These are phyloP conservation scores for Xylogone sp. DNA, from an alignment of 2,329 filamentous ascomycete species.

Conservation along the genomic window DNA sequence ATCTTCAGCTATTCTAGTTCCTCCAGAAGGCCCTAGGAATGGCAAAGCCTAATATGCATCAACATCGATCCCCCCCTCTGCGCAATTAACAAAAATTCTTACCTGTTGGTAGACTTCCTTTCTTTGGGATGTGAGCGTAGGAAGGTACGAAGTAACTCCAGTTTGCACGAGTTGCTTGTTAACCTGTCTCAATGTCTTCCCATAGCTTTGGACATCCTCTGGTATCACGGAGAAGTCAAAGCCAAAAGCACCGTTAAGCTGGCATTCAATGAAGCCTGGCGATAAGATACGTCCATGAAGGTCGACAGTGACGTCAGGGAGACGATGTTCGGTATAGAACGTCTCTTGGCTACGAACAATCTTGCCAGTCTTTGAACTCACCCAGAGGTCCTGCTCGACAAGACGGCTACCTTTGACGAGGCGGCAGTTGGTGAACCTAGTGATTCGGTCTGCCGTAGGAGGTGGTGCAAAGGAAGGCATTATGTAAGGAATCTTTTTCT, in stretches of 20 bases:
- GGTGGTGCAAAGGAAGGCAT: slow-evolving; percentile 37
- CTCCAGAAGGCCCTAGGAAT: slow-evolving; percentile 69
- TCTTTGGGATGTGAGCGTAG: slow-evolving; percentile 77
- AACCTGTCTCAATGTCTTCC: slow-evolving; percentile 65
- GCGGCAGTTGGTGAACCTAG: slow-evolving; percentile 86
- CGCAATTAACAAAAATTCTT: slow-evolving; percentile 2
- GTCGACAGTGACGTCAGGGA: slow-evolving; percentile 73
- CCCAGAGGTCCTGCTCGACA: slow-evolving; percentile 80
- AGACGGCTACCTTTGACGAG: slow-evolving; percentile 64
- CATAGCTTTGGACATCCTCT: slow-evolving; percentile 64
- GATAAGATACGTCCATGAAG: slow-evolving; percentile 79
- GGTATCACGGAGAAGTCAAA: slow-evolving; percentile 86
- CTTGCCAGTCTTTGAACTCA: slow-evolving; percentile 76
- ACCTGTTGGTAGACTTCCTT: slow-evolving; percentile 80
- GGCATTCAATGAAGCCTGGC: slow-evolving; percentile 84
- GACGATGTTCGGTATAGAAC: slow-evolving; percentile 64
- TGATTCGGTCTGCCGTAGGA: slow-evolving; percentile 53
- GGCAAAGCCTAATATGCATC: slow-evolving; percentile 55
- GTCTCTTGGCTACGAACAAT: slow-evolving; percentile 68
- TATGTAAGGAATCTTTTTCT: neutral
- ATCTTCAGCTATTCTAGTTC: slow-evolving; percentile 53
- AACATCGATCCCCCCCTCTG: neutral
- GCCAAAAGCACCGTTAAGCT: slow-evolving; percentile 88
- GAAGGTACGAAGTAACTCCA: slow-evolving; percentile 84
- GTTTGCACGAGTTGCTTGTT: slow-evolving; percentile 71